Conservation (phyloP, 2,329 filamentous ascomycete species). For the Passalora sequoiae region DNA sequence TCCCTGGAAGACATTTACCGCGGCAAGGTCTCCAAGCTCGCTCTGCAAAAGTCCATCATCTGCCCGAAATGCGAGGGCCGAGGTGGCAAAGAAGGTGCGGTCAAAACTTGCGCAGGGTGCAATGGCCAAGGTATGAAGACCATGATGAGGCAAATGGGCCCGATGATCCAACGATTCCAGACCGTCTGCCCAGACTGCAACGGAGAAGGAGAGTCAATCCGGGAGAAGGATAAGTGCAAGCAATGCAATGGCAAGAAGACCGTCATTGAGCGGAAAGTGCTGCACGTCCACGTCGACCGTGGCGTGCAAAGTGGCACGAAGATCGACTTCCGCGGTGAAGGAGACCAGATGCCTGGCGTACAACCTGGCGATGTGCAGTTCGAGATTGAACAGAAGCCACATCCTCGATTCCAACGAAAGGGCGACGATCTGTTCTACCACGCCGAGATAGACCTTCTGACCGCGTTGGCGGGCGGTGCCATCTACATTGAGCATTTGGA, state of each 20-base stretch:
- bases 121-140: conserved; percentile 98
- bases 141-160: conserved; percentile 99
- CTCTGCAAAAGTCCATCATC: conserved; percentile 94
- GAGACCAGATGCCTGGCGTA: conserved; percentile 89
- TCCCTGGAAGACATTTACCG: conserved; percentile 96
- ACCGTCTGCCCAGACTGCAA: conserved; percentile 98
- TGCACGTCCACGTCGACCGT: conserved; percentile 95
- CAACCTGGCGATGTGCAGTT: conserved; percentile 95
- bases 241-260: conserved; percentile 97
- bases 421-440: conserved; percentile 95
- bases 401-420: conserved; percentile 87
- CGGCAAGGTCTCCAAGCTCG: conserved; percentile 95
- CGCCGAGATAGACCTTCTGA: conserved; percentile 91
- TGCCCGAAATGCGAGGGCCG: conserved; percentile 91
- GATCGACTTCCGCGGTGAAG: conserved; percentile 94
- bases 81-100: conserved; percentile 95
- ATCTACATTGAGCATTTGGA: conserved; percentile 95
- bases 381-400: conserved; percentile 99
- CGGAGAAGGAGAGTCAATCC: conserved; percentile 93
- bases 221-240: conserved; percentile 97
- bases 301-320: conserved; percentile 92
- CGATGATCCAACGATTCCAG: conserved; percentile 99
- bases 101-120: conserved; percentile 85
- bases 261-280: conserved; percentile 90
- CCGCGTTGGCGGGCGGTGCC: conserved; percentile 83